Base-by-base conservation (phyloP, 169 alveolate species). In the Cryptosporidium sp. region DNA sequence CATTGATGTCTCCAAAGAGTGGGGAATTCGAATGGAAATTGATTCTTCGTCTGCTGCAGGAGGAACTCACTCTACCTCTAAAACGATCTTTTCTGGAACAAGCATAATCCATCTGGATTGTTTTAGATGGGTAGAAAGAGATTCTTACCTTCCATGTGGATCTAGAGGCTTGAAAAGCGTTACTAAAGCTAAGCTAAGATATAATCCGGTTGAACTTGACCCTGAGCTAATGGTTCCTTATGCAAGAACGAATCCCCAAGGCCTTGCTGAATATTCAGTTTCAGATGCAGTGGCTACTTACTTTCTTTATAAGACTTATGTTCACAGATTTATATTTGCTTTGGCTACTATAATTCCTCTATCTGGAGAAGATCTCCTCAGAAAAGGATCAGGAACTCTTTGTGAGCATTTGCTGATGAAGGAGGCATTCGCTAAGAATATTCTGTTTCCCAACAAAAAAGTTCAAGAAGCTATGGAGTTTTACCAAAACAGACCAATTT, bases 261-360 rank as follows among this genome's bases (percentile, higher is more conserved):
- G 94, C 73, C 92, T 99, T 85, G 99, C 99, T 37, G 99, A 95
- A 33, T 99, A 99, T 95, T 98, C 99, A 43, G 99, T 98, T 45
- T 99, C 99, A 23, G 99, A 99, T 96, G 99, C 99, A 16, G 99
- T 99, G 65, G 99, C 99, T 26, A 99, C 99, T 26, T 99, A 97
- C 93, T 97, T 96, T 93, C 95, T 99, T 73, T 99, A 98, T 94
- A 96, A 95, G 93, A 97, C 97, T 92, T 98, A 95, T 97, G 98
- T 99, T 48, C 99, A 99, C 92, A 98, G 97, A 92, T 99, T 99
- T 91, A 95, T 97, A 80, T 97, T 98, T 80, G 99, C 99, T 35
- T 93, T 98, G 68, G 95, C 99, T 86, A 96, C 99, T 35, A 98
- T 98, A 69, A 98, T 98, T 70, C 99, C 99, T 1, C 91, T 97